A percentile compares a stretch with the other conserved stretches of the same genome.
Conservation (phyloP, 768 basidiomycete species). For the Trametes maxima region DNA sequence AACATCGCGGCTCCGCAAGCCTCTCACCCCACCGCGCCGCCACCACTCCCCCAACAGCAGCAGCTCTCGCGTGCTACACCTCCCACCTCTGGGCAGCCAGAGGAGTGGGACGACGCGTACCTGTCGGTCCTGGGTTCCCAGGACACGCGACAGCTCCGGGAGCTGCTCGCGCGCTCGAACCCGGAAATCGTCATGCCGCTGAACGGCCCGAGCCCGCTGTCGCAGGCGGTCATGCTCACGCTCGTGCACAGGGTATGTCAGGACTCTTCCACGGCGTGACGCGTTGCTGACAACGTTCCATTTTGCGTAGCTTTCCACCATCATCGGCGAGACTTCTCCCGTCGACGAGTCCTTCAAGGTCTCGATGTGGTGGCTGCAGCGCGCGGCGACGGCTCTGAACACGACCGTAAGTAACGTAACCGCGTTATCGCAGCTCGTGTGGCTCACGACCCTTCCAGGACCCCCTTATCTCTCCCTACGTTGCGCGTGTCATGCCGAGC, state of each 20-base stretch:
- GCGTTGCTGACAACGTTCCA: not conserved
- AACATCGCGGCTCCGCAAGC: conserved; percentile 80
- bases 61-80: conserved; percentile 25
- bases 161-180: conserved; percentile 70
- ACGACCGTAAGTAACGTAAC: conserved; percentile 55
- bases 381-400: conserved; percentile 68
- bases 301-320: conserved; percentile 60
- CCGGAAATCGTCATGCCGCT: conserved; percentile 82
- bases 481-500: conserved; percentile 77
- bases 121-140: conserved; percentile 75
- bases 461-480: conserved; percentile 80
- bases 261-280: not conserved
- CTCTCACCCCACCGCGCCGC: conserved; percentile 75
- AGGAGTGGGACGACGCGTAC: conserved; percentile 87
- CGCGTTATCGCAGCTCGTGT: not conserved
- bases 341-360: conserved; percentile 81
- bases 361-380: conserved; percentile 86
- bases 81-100: conserved; percentile 57
- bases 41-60: conserved; percentile 52
- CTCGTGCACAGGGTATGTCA: conserved; percentile 75
- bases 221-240: conserved; percentile 83
- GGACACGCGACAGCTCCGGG: conserved; percentile 72
- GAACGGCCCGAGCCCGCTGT: conserved; percentile 67
- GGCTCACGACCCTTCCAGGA: conserved; percentile 48
- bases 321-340: conserved; percentile 75